Evolutionary conservation across 805 yeast genomes (phyloP).

Genomic region (Lachancea mirantina): DNA sequence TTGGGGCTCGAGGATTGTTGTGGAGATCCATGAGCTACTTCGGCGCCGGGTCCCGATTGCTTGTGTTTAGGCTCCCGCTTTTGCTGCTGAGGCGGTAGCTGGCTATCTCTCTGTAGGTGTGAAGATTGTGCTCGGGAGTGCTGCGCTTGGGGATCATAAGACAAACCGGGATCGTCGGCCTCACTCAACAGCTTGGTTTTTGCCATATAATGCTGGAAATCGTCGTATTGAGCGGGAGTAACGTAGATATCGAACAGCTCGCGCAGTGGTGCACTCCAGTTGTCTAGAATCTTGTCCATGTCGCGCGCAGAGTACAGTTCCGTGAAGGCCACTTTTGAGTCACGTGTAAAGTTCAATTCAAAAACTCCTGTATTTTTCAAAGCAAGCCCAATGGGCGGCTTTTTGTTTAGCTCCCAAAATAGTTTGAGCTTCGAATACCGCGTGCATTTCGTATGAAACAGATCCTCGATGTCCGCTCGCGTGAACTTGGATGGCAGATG

Average conservation of each 20-base stretch:
- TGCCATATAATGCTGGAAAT: conserved; percentile 32
- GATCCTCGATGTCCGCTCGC: conserved; percentile 44
- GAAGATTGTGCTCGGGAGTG: background rate
- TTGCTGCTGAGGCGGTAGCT: conserved; percentile 3
- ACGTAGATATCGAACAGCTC: conserved; percentile 33
- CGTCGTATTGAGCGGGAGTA: conserved; percentile 33
- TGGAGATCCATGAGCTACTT: no score
- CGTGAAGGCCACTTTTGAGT: conserved; percentile 30
- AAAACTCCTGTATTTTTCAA: conserved; percentile 44
- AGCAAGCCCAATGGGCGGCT: conserved; percentile 55
- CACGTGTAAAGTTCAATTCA: conserved; percentile 55
- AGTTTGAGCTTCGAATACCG: conserved; percentile 52
- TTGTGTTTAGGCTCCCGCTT: conserved; percentile 10
- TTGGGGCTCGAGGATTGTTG: conserved; percentile 32
- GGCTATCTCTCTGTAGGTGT: conserved; percentile 3
- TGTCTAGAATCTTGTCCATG: conserved; percentile 28
- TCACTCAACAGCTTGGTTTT: conserved; percentile 23
- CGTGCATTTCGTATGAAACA: conserved; percentile 57
- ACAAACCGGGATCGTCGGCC: conserved; percentile 20
- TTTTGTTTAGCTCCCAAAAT: conserved; percentile 51
- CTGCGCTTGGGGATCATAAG: conserved; percentile 9
- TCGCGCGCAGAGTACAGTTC: conserved; percentile 44
- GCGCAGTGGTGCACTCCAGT: conserved; percentile 28
- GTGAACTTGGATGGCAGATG: conserved; percentile 53
- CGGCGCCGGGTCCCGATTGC: conserved; percentile 5